phyloP scores from a whole-genome alignment of 805 yeast species.

The Yamadazyma sp. region DNA sequence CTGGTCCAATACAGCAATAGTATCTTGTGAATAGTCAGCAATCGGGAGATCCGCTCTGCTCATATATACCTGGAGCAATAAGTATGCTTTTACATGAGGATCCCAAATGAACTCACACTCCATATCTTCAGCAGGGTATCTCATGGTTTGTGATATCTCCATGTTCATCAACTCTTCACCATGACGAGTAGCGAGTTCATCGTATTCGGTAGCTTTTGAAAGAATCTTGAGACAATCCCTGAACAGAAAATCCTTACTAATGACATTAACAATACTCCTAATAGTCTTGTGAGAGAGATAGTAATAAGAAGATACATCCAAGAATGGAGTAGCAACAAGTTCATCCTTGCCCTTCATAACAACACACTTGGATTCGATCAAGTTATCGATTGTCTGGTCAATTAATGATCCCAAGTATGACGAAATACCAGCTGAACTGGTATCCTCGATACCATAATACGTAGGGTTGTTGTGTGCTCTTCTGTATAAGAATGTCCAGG shows the following conservation, averaged over 20 bases:
- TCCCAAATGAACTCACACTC: slow-evolving; percentile 74
- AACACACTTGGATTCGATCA: slow-evolving; percentile 74
- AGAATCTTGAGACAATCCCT: slow-evolving; percentile 61
- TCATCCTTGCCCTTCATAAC: slow-evolving; percentile 45
- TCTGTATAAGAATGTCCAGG: slow-evolving; percentile 75
- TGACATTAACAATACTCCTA: slow-evolving; percentile 59
- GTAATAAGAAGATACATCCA: slow-evolving; percentile 85
- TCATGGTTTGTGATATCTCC: slow-evolving; percentile 75
- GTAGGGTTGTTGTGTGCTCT: slow-evolving; percentile 78
- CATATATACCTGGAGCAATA: slow-evolving; percentile 73
- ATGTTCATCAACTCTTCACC: slow-evolving; percentile 86
- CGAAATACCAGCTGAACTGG: slow-evolving; percentile 54
- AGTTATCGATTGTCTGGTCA: slow-evolving; percentile 64
- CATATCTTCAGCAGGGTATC: slow-evolving; percentile 59
- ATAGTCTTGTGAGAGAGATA: slow-evolving; percentile 90
- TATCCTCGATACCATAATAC: slow-evolving; percentile 70
- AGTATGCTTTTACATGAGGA: slow-evolving; percentile 77
- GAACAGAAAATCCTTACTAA: slow-evolving; percentile 48
- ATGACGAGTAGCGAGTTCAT: slow-evolving; percentile 86
- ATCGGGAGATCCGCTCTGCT: slow-evolving; percentile 78
- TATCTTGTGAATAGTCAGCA: slow-evolving; percentile 93
- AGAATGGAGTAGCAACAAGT: slow-evolving; percentile 70
- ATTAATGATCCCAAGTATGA: slow-evolving; percentile 61
- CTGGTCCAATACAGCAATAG: slow-evolving; percentile 90
- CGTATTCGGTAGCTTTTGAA: slow-evolving; percentile 74